Evolutionary conservation across 1,284 basidiomycete species (phyloP).

Genomic region (Phylloporus sp.): DNA sequence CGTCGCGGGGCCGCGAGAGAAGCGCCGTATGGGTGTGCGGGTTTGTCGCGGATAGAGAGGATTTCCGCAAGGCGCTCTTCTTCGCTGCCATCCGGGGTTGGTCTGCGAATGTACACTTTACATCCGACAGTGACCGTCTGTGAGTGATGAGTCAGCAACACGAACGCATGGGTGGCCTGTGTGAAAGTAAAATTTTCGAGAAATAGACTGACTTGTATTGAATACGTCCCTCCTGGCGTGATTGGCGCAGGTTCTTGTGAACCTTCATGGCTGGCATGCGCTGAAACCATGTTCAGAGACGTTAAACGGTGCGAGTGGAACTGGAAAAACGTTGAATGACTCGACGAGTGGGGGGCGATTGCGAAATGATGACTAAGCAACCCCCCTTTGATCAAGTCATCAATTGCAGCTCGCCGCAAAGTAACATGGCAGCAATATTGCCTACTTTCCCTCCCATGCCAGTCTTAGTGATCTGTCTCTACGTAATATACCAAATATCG

Average conservation of each 20-base stretch:
- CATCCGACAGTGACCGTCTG: conserved; percentile 90
- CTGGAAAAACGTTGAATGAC: conserved; percentile 18
- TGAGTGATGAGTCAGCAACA: conserved; percentile 42
- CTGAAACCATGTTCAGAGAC: conserved; percentile 38
- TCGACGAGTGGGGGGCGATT: neutral
- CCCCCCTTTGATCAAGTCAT: neutral
- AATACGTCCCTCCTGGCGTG: conserved; percentile 77
- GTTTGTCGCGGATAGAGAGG: conserved; percentile 89
- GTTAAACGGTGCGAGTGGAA: conserved; percentile 8
- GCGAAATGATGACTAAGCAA: conserved; percentile 35
- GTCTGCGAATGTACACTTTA: conserved; percentile 90
- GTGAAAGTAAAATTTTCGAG: conserved; percentile 21
- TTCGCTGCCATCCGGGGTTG: conserved; percentile 72
- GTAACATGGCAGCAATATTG: neutral
- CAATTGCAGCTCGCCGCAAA: neutral
- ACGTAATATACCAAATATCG: neutral
- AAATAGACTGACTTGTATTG: conserved; percentile 65
- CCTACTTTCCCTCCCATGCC: neutral
- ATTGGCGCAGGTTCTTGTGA: conserved; percentile 67
- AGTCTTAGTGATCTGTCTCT: neutral
- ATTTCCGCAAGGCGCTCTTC: conserved; percentile 95
- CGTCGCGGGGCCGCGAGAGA: conserved; percentile 39
- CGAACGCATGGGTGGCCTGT: neutral
- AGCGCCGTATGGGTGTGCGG: conserved; percentile 65
- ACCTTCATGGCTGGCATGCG: conserved; percentile 49